Base-by-base conservation (phyloP, 306 rosid species). In the Corylus avellana region DNA sequence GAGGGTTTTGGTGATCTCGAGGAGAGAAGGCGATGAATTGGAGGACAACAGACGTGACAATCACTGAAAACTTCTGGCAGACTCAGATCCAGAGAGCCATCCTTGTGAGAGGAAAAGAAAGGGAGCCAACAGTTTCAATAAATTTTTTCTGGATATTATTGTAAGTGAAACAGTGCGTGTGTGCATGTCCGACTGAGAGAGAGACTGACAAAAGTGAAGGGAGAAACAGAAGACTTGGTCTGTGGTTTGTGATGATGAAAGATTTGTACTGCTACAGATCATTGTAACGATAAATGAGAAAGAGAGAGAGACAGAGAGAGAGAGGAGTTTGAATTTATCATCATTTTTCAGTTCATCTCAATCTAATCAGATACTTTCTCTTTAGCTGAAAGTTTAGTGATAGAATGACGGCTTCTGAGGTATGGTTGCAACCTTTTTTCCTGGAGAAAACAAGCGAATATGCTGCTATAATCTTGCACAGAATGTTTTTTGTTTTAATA, bases 1-100 rank as follows among this genome's bases (percentile, higher is more conserved):
- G 82, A 84, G 63, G 54, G 4, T 71, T 80, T 86, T 83, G 87
- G 79, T 81, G 84, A 87, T 81, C 88, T 81, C 90, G 89, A 91
- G 90, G 88, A 82, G 77, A 63, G 74, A 74, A 58, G 79, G 78
- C 35, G 83, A 84, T 80, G 88, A 88, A 83, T 88, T 78, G 84
- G 90, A 88, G 87, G 89, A 76, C 80, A 73, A 13, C 58, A 76
- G 92, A 83, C 50, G 84, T 77, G 84, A 80, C 79, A 68, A 51
- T 58, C 68, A 37, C 71, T 62, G 77, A 72, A 67, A 53, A 73
- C 53, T 80, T 66, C 85, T 69, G 83, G 63, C 73, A 78, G 76
- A 72, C 77, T 72, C 89, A 77, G 74, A 70, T 77, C 81, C 83
- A 73, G 84, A 77, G 72, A 39, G 51, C 32, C 72, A 76, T 79